These are phyloP conservation scores for Voacanga thouarsii DNA, from an alignment of 257 asterid genomes.

Conservation along the genomic window DNA sequence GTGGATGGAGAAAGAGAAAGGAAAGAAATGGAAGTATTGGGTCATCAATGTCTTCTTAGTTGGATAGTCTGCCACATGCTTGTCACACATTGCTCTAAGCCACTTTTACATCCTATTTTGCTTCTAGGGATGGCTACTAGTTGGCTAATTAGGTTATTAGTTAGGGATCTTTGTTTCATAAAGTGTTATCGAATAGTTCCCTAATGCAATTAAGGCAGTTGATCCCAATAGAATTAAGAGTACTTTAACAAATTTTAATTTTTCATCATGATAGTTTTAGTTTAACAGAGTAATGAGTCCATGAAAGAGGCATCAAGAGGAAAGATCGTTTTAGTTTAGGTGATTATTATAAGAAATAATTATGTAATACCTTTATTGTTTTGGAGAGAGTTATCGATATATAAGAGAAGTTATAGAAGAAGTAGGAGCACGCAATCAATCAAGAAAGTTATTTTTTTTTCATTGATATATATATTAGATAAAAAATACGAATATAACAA, in stretches of 20 bases:
- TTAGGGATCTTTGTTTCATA: background rate
- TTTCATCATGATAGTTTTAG: background rate
- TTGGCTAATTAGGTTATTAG: background rate
- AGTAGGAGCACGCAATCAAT: too few species aligned
- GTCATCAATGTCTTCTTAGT: conserved; percentile 13
- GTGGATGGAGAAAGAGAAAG: background rate
- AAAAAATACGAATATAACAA: too few species aligned
- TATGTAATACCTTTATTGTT: too few species aligned
- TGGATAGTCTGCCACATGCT: conserved; percentile 7
- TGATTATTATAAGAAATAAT: too few species aligned
- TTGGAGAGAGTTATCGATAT: too few species aligned
- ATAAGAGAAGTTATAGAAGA: too few species aligned
- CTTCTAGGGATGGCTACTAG: background rate
- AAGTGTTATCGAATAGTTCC: background rate
- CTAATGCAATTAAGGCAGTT: background rate
- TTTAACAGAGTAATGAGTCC: background rate
- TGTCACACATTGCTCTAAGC: background rate
- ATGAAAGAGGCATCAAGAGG: too few species aligned
- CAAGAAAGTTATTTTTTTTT: too few species aligned
- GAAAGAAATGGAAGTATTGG: background rate
- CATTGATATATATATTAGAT: too few species aligned
- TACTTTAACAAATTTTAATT: too few species aligned
- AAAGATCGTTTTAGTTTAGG: background rate
- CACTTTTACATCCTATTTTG: background rate
- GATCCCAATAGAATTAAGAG: background rate